Percentiles rank a stretch among this genome's conserved stretches.
These are phyloP conservation scores for Amanita inopinata DNA, from an alignment of 768 basidiomycete genomes.

Conservation along the genomic window DNA sequence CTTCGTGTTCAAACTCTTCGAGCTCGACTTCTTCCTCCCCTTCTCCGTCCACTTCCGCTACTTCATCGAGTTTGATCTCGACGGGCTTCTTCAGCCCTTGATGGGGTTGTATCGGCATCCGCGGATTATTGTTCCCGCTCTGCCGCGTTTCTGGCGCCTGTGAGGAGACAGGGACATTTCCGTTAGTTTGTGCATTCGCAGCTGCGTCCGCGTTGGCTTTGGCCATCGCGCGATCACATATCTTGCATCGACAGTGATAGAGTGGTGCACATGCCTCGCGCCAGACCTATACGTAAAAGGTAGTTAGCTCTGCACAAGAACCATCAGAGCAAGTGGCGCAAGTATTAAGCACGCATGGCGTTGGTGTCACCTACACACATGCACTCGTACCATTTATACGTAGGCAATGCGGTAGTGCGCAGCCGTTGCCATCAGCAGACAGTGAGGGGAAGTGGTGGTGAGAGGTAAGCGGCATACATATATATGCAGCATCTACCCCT, in stretches of 20 bases:
- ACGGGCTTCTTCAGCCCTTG: slow-evolving; percentile 1
- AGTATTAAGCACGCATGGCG: background rate
- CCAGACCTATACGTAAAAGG: slow-evolving; percentile 42
- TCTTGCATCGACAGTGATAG: slow-evolving; percentile 64
- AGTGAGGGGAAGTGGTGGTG: too few species aligned
- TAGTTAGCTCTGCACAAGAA: slow-evolving; percentile 8
- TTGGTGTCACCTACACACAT: too few species aligned
- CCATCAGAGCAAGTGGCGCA: slow-evolving; percentile 2
- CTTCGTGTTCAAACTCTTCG: slow-evolving; percentile 17
- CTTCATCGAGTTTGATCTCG: slow-evolving; percentile 11
- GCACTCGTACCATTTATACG: too few species aligned
- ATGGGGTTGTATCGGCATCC: background rate
- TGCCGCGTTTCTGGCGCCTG: slow-evolving; percentile 11
- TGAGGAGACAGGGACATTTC: slow-evolving; percentile 13
- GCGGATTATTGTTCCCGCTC: background rate
- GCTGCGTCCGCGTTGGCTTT: slow-evolving; percentile 36
- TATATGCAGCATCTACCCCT: background rate
- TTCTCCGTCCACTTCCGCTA: slow-evolving; percentile 14
- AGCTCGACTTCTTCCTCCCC: slow-evolving; percentile 17
- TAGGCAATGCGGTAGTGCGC: too few species aligned
- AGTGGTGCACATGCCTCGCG: slow-evolving; percentile 63
- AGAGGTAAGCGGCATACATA: background rate
- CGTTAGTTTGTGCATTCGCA: slow-evolving; percentile 19
- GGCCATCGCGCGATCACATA: slow-evolving; percentile 60
- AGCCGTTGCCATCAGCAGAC: too few species aligned